Evolutionary conservation across 176 grass and related monocot species (phyloP).

Genomic region (Lolium multiflorum): DNA sequence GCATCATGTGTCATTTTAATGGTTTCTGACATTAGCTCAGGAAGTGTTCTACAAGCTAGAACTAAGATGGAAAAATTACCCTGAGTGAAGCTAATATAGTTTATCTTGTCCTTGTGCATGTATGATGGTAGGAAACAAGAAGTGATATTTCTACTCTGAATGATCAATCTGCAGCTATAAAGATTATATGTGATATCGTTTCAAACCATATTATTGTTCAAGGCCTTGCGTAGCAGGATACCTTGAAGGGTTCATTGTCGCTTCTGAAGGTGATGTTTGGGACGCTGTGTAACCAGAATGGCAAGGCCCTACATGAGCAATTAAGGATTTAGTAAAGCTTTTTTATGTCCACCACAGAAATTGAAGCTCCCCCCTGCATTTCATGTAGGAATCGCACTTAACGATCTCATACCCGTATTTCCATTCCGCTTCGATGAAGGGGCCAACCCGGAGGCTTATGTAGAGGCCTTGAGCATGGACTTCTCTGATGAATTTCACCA

Average conservation of each 20-base stretch:
- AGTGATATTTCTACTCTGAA: neutral
- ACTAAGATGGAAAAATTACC: neutral
- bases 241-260: constrained; percentile 78
- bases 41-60: neutral
- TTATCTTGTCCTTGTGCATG: constrained; percentile 6
- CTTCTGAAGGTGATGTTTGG: constrained; percentile 63
- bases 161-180: constrained; percentile 9
- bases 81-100: neutral
- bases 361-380: neutral
- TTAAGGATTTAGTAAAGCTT: neutral
- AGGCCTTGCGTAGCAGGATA: constrained; percentile 30
- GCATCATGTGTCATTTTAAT: neutral
- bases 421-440: constrained; percentile 82
- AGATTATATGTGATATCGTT: constrained; percentile 1
- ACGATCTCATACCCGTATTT: constrained; percentile 68
- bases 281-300: constrained; percentile 73
- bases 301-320: constrained; percentile 65
- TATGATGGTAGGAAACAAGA: neutral
- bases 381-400: neutral
- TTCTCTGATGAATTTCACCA: constrained; percentile 83
- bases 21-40: neutral
- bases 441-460: constrained; percentile 76
- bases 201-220: neutral
- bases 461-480: constrained; percentile 73
- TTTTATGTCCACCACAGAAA: neutral